A percentile compares a stretch with the other conserved stretches of the same genome.
Evolutionary conservation across 257 asterid genomes (phyloP).

Genomic region (Salvia hispanica): DNA sequence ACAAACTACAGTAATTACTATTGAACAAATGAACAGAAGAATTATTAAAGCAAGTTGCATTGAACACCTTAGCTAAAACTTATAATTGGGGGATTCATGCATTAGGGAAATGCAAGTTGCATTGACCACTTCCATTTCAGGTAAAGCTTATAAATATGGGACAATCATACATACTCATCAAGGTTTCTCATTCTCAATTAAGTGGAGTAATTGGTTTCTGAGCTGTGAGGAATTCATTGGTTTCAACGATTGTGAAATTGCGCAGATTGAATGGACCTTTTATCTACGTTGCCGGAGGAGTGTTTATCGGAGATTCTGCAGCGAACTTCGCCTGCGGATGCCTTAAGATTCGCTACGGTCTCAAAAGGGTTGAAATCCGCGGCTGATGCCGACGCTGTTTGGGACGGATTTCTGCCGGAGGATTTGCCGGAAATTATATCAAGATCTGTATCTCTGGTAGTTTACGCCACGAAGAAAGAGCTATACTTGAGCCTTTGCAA

Average conservation of each 20-base stretch:
- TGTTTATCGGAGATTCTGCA: constrained; percentile 31
- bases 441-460: constrained; percentile 29
- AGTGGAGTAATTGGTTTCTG: no score
- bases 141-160: no score
- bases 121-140: no score
- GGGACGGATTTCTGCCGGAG: constrained; percentile 44
- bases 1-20: no score
- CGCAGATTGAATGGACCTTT: background rate
- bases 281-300: constrained; percentile 26
- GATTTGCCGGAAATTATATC: constrained; percentile 39
- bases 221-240: no score
- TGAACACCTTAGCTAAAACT: no score
- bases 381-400: constrained; percentile 30
- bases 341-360: constrained; percentile 26
- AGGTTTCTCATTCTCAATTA: no score
- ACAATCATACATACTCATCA: no score
- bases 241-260: background rate
- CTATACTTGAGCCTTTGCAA: constrained; percentile 35
- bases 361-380: constrained; percentile 32
- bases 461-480: constrained; percentile 34
- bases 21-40: no score
- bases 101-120: no score
- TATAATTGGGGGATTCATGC: no score
- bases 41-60: no score
- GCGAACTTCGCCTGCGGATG: constrained; percentile 35